phyloP scores from a whole-genome alignment of 495 filamentous ascomycete species.

The Podospora australis region DNA sequence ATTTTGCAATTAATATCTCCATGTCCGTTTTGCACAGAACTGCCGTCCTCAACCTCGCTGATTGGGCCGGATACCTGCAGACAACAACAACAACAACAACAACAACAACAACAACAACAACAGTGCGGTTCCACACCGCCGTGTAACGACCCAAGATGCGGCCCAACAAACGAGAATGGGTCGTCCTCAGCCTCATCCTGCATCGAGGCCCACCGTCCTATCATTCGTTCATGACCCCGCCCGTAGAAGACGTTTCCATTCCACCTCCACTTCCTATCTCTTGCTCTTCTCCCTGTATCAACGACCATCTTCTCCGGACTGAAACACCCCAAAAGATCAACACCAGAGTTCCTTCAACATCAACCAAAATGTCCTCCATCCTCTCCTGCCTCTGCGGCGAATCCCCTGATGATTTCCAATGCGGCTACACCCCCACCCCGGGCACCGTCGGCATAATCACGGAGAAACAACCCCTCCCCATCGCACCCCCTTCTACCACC shows the following conservation, averaged over 20 bases:
- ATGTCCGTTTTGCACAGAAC: too few species aligned
- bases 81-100: too few species aligned
- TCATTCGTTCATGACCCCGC: not conserved
- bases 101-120: too few species aligned
- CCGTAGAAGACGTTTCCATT: not conserved
- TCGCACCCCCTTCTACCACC: not conserved
- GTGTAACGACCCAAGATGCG: too few species aligned
- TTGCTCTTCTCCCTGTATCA: not conserved
- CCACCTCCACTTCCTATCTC: not conserved
- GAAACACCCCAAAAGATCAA: not conserved
- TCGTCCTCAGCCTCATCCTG: too few species aligned
- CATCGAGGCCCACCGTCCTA: not conserved
- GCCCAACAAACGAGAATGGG: too few species aligned
- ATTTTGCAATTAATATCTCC: too few species aligned
- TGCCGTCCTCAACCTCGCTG: too few species aligned
- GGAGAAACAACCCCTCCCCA: not conserved
- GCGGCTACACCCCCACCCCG: not conserved
- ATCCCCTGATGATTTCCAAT: not conserved
- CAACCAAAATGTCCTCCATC: not conserved
- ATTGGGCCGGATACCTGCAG: too few species aligned
- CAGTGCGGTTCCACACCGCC: too few species aligned
- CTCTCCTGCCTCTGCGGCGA: constrained; percentile 1
- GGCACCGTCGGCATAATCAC: not conserved
- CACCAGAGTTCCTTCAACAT: too few species aligned
- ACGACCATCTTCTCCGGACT: not conserved